Evolutionary conservation across 257 asterid species (phyloP), one percentile per base, ranked within the genome.

Genomic region (Solanum bulbocastanum): DNA sequence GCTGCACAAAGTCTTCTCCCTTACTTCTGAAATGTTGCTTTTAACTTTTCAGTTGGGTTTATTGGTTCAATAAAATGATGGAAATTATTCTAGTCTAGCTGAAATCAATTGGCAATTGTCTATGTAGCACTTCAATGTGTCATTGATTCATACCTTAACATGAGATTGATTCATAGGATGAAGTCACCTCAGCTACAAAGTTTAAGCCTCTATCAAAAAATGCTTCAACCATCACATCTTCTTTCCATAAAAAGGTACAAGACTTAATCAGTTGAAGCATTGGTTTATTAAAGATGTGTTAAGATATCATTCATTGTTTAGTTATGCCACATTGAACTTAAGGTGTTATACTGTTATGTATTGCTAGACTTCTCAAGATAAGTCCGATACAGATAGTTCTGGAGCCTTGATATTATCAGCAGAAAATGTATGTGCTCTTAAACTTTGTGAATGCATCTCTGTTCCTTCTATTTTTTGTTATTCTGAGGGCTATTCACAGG

Each of bases 221-320:
- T 86, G 91, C 85, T 91, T 91, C 88, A 78, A 89, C 56, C 72
- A 88, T 87, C 69, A 52, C 90, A 8, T 91, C 94, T 25, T 92
- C 91, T 87, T 90, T 92, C 35, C 62, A 88, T 86, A 92, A 92
- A 75, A 93, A 93, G 95, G 95, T 93, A 91, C 9, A 49, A 8
- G 27, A 71, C 23, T 33, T 75, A 2, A 86, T 44, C 44, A 30
- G 42, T 86, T 46, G 88, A 44, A 42, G 68, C 60, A 36, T 86
- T 16, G 66, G 39, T 39, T 78, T 4, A 78, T 52, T 25, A 40
- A 78, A 79, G 25, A 44, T 20, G 25, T 25, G 85, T 79, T 44
- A 78, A 78, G n/a, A 79, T 44, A 46, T 79, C n/a, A 49, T 18
- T 46, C 42, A 30, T 81, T 81, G 42, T 30, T 30, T 49, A 49